A percentile compares a stretch with the other conserved stretches of the same genome.
Conservation (phyloP, 305 asterid species). For the Rubia occidens region DNA sequence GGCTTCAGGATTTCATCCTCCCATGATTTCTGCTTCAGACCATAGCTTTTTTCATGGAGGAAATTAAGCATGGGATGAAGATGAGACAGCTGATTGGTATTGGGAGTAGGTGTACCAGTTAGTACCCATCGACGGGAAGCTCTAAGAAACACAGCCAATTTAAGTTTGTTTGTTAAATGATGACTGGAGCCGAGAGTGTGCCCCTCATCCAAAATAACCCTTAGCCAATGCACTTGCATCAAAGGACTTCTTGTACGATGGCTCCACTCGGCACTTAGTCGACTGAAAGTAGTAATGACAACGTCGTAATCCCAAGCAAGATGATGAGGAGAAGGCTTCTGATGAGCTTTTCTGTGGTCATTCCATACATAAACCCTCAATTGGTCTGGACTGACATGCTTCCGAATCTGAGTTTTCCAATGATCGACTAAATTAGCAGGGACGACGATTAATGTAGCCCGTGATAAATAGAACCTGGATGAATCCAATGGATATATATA, state of each 20-base stretch:
- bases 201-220: conserved; percentile 91
- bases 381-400: conserved; percentile 73
- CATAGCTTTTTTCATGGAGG: conserved; percentile 83
- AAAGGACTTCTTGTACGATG: conserved; percentile 63
- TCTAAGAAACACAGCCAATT: conserved; percentile 68
- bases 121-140: conserved; percentile 91
- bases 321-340: conserved; percentile 62
- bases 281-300: conserved; percentile 86
- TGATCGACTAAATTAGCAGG: conserved; percentile 91
- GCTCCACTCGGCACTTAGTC: conserved; percentile 89
- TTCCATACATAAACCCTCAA: conserved; percentile 77
- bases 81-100: conserved; percentile 82
- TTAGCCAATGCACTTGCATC: conserved; percentile 94
- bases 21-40: conserved; percentile 74
- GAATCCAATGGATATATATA: conserved; percentile 75
- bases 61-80: conserved; percentile 86
- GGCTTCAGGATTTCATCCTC: conserved; percentile 77
- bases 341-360: conserved; percentile 66
- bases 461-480: conserved; percentile 62
- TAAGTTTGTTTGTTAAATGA: conserved; percentile 75
- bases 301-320: conserved; percentile 95
- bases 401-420: conserved; percentile 77
- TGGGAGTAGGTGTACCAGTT: conserved; percentile 97
- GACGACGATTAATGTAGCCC: conserved; percentile 81
- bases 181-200: conserved; percentile 95